A percentile compares a stretch with the other conserved stretches of the same genome.
These are phyloP conservation scores for Candida glaebosa DNA, from an alignment of 805 yeast genomes.

Conservation along the genomic window DNA sequence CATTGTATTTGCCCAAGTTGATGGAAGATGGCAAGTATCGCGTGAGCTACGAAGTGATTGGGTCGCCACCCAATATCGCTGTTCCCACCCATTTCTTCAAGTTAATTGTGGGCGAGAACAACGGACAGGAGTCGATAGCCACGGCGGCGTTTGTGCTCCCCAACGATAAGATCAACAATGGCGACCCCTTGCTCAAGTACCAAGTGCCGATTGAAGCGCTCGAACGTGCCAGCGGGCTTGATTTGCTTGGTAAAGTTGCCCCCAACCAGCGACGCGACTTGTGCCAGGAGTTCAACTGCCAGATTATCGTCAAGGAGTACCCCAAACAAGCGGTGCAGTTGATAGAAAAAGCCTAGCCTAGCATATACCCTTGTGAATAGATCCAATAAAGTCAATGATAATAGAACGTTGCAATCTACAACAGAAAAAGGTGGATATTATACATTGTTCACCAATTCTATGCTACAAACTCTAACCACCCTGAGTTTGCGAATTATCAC, in stretches of 20 bases:
- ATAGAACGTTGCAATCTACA: too few relatives aligned
- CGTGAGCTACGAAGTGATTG: constrained; percentile 88
- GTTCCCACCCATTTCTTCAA: constrained; percentile 98
- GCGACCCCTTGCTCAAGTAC: constrained; percentile 65
- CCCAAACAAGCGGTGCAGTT: constrained; percentile 33
- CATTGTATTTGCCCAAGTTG: constrained; percentile 78
- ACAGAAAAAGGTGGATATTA: too few relatives aligned
- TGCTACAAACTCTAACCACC: too few relatives aligned
- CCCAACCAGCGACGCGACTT: constrained; percentile 53
- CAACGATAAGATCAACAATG: constrained; percentile 73
- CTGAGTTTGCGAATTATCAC: too few relatives aligned
- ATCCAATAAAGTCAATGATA: too few relatives aligned
- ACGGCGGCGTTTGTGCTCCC: constrained; percentile 95
- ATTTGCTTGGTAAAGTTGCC: constrained; percentile 69
- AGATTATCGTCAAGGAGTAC: constrained; percentile 78
- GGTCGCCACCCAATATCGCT: constrained; percentile 93
- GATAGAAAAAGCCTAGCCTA: constrained; percentile 3
- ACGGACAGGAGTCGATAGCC: constrained; percentile 47
- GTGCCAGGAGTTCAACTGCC: constrained; percentile 79
- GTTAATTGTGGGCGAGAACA: constrained; percentile 75
- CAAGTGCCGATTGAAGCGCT: constrained; percentile 88
- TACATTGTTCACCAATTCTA: too few relatives aligned
- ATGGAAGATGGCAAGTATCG: constrained; percentile 81
- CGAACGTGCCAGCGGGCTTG: constrained; percentile 84
- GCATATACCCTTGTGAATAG: too few relatives aligned